Conservation (phyloP, 139 green algal species). For the Eudorina sp. region DNA sequence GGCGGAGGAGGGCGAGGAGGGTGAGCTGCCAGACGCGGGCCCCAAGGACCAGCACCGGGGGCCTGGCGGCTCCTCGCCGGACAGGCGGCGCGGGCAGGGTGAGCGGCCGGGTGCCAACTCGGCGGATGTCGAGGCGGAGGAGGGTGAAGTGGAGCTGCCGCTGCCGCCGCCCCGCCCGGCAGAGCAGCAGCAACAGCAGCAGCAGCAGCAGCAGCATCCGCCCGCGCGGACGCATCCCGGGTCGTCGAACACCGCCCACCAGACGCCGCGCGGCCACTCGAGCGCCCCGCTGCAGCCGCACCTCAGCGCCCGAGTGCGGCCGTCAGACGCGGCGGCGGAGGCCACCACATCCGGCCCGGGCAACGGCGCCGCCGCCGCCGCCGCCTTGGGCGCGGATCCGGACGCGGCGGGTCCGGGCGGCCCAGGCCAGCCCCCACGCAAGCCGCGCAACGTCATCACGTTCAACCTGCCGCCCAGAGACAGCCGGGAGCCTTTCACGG, state of each 20-base stretch:
- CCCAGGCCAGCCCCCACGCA: constrained; percentile 1
- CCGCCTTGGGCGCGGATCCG: too few species aligned
- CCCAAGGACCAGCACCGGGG: neutral
- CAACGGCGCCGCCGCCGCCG: too few species aligned
- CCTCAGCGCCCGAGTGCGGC: too few species aligned
- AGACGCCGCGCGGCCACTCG: too few species aligned
- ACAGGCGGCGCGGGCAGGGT: neutral
- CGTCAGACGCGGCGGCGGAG: too few species aligned
- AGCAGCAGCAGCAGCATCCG: too few species aligned
- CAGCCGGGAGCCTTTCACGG: neutral
- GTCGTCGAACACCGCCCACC: too few species aligned
- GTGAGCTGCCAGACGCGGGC: neutral
- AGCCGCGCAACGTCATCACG: constrained; percentile 23
- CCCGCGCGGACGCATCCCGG: too few species aligned
- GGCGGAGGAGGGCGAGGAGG: constrained; percentile 5
- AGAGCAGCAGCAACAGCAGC: neutral
- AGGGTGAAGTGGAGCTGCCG: constrained; percentile 31
- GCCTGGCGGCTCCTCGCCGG: neutral
- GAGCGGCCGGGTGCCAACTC: neutral
- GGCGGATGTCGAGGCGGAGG: neutral
- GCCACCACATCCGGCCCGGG: too few species aligned
- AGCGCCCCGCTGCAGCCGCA: too few species aligned
- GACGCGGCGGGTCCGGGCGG: neutral
- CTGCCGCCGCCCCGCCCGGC: neutral
- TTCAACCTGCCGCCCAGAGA: constrained; percentile 9